Conservation (phyloP, 176 grass and related monocot species). For the Ampelocalamus luodianensis region DNA sequence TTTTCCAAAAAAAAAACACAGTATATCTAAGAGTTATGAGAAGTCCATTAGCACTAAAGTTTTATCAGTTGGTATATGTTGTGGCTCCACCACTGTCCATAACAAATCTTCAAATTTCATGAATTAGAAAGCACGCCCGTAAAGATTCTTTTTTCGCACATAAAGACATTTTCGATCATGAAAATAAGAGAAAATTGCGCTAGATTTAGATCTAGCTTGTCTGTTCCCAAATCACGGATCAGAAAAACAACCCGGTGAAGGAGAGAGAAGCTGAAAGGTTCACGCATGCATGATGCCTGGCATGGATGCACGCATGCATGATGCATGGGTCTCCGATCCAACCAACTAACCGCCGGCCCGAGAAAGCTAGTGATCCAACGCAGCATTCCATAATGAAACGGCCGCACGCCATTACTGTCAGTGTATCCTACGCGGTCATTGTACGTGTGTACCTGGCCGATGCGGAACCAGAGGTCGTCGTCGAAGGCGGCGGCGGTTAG, state of each 20-base stretch:
- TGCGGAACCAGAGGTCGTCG: slow-evolving; percentile 65
- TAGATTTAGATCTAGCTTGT: background rate
- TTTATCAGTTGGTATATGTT: too few species aligned
- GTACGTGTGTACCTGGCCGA: slow-evolving; percentile 57
- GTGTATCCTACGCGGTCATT: background rate
- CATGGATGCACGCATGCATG: background rate
- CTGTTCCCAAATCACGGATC: slow-evolving; percentile 41
- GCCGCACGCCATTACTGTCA: slow-evolving; percentile 6
- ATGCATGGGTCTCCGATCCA: background rate
- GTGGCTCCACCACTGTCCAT: background rate
- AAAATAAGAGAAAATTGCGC: background rate
- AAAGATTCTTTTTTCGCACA: background rate
- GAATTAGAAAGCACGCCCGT: background rate
- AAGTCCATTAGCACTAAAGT: too few species aligned
- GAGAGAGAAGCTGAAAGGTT: background rate
- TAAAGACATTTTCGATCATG: background rate
- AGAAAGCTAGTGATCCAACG: background rate
- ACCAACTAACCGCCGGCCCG: background rate
- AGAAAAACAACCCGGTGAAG: background rate
- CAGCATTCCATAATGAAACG: slow-evolving; percentile 21
- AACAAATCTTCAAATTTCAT: background rate
- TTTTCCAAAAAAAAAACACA: too few species aligned
- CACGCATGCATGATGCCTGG: slow-evolving; percentile 34
- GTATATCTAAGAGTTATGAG: too few species aligned
- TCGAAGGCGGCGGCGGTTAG: slow-evolving; percentile 77